These are phyloP conservation scores for Strobilomyces echinocephalus DNA, from an alignment of 768 basidiomycete species.

Conservation along the genomic window DNA sequence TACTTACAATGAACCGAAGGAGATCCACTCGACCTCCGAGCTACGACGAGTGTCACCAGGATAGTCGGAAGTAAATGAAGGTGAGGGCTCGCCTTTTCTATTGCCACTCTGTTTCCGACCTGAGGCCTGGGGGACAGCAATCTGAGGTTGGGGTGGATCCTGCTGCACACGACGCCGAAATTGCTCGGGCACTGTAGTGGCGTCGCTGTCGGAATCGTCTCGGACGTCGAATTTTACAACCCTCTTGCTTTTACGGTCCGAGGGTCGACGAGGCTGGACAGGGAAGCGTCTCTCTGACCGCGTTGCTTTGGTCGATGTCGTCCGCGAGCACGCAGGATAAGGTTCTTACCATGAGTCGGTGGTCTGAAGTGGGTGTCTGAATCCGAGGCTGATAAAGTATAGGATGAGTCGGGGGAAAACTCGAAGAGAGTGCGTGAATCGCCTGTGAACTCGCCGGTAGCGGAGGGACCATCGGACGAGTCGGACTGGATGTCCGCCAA, in stretches of 20 bases:
- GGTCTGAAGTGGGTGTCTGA: constrained; percentile 1
- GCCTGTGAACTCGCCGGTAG: background rate
- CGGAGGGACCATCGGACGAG: constrained; percentile 4
- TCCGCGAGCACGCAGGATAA: background rate
- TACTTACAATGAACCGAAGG: constrained; percentile 13
- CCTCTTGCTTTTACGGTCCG: constrained; percentile 1
- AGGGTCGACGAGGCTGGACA: background rate
- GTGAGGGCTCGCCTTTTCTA: constrained; percentile 4
- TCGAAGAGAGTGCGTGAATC: background rate
- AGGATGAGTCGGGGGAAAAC: background rate
- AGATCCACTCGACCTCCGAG: constrained; percentile 1
- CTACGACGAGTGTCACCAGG: constrained; percentile 1
- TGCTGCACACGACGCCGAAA: constrained; percentile 4
- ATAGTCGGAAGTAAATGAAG: background rate
- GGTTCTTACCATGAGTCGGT: background rate
- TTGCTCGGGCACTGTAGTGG: constrained; percentile 9
- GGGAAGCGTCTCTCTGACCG: constrained; percentile 2
- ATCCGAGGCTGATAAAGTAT: constrained; percentile 17
- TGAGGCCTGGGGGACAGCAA: background rate
- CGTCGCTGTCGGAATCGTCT: constrained; percentile 13
- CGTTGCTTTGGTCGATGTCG: background rate
- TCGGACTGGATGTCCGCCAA: background rate
- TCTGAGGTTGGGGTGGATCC: background rate
- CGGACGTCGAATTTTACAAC: constrained; percentile 15
- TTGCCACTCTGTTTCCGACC: background rate